Evolutionary conservation across 495 filamentous ascomycete genomes (phyloP).

Genomic region (Annulohypoxylon bovei): DNA sequence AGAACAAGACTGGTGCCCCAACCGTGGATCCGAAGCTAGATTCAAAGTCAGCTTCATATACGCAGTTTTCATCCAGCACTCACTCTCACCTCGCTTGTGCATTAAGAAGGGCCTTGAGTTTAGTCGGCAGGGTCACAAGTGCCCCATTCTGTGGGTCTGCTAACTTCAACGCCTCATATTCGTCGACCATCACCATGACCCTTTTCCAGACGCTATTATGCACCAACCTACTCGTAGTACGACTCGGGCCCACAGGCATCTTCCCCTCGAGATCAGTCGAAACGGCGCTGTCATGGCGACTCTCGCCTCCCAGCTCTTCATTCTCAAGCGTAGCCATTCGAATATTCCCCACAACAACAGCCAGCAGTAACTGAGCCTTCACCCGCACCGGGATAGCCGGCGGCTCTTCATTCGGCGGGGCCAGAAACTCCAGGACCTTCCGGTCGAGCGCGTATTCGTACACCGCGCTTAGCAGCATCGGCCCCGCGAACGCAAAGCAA

Average conservation of each 20-base stretch:
- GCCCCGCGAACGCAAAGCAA: constrained; percentile 52
- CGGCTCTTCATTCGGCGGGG: constrained; percentile 18
- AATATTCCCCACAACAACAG: constrained; percentile 49
- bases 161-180: constrained; percentile 27
- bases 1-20: constrained; percentile 60
- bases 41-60: constrained; percentile 9
- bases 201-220: constrained; percentile 45
- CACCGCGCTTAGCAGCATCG: constrained; percentile 53
- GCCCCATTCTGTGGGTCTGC: not conserved
- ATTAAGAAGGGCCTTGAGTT: constrained; percentile 43
- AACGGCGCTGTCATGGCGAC: constrained; percentile 11
- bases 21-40: constrained; percentile 57
- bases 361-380: constrained; percentile 42
- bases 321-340: constrained; percentile 45
- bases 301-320: constrained; percentile 8
- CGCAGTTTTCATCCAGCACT: not conserved
- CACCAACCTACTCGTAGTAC: constrained; percentile 22
- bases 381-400: constrained; percentile 35
- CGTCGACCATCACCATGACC: constrained; percentile 42
- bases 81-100: constrained; percentile 43
- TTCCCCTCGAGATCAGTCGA: constrained; percentile 24
- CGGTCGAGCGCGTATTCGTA: constrained; percentile 54
- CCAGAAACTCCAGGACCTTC: constrained; percentile 43
- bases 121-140: constrained; percentile 40
- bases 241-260: not conserved